Conservation (phyloP, 169 alveolate genomes). For the Cryptosporidium andersoni region DNA sequence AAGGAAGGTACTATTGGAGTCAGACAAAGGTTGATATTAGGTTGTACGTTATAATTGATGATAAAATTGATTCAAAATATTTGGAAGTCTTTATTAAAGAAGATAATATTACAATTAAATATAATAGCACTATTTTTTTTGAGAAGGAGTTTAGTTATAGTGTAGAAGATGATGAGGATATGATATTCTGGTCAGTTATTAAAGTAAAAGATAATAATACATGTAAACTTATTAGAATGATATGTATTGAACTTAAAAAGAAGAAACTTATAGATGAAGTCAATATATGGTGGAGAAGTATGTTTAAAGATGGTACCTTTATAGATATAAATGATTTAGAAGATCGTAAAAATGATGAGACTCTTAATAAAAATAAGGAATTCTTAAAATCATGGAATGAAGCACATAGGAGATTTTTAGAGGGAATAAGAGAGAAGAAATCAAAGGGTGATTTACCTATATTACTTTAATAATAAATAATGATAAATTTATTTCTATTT, state of each 20-base stretch:
- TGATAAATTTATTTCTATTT: no score
- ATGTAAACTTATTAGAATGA: not conserved
- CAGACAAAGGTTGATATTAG: slow-evolving; percentile 10
- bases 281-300: slow-evolving; percentile 56
- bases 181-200: slow-evolving; percentile 47
- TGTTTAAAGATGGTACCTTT: slow-evolving; percentile 35
- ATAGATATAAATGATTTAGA: slow-evolving; percentile 5
- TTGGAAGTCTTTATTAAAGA: slow-evolving; percentile 2
- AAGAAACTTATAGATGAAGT: slow-evolving; percentile 4
- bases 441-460: not conserved
- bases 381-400: slow-evolving; percentile 27
- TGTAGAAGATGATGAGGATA: slow-evolving; percentile 21
- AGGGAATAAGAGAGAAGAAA: slow-evolving; percentile 9
- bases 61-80: not conserved
- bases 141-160: slow-evolving; percentile 12
- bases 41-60: not conserved
- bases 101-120: not conserved
- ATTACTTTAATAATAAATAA: no score
- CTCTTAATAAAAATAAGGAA: not conserved
- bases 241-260: slow-evolving; percentile 29
- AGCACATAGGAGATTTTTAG: slow-evolving; percentile 36
- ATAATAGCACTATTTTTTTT: not conserved
- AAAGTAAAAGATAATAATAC: not conserved
- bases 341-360: not conserved
- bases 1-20: slow-evolving; percentile 28